Percentiles rank a stretch among this genome's conserved stretches.
These are phyloP conservation scores for Fusarium temperatum DNA, from an alignment of 2,329 filamentous ascomycete genomes.

Conservation along the genomic window DNA sequence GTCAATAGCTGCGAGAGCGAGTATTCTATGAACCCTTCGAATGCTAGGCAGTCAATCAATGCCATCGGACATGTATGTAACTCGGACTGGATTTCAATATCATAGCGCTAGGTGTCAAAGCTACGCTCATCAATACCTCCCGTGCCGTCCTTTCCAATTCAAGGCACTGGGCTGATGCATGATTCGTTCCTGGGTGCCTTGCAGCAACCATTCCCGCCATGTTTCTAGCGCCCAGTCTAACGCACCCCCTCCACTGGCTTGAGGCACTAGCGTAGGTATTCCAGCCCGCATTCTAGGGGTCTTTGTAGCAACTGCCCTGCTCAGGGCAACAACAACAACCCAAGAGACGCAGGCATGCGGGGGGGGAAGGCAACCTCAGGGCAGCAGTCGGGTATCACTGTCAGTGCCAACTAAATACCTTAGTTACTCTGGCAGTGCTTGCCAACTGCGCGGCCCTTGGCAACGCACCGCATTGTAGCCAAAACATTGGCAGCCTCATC, in stretches of 20 bases:
- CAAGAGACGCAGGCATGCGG: not conserved
- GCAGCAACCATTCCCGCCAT: slow-evolving; percentile 23
- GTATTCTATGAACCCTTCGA: not conserved
- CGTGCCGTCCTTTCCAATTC: not conserved
- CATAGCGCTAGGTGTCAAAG: not conserved
- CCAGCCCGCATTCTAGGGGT: slow-evolving; percentile 18
- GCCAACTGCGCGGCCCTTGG: slow-evolving; percentile 19
- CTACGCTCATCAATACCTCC: slow-evolving; percentile 4
- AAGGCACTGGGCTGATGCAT: slow-evolving; percentile 11
- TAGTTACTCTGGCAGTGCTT: slow-evolving; percentile 15
- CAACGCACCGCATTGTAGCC: slow-evolving; percentile 12
- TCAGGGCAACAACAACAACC: not conserved
- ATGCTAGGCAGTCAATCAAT: not conserved
- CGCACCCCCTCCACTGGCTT: slow-evolving; percentile 21
- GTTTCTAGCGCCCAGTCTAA: slow-evolving; percentile 23
- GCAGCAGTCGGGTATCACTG: not conserved
- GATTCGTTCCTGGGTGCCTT: slow-evolving; percentile 36
- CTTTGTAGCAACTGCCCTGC: slow-evolving; percentile 11
- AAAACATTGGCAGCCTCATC: slow-evolving; percentile 42
- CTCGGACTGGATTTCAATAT: slow-evolving; percentile 18
- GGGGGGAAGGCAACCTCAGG: not conserved
- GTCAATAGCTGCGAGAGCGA: not conserved
- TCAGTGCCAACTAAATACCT: not conserved
- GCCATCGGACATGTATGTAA: not conserved
- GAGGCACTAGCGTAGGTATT: slow-evolving; percentile 19